phyloP scores from a whole-genome alignment of 169 alveolate species.

The Eimeria sp. region DNA sequence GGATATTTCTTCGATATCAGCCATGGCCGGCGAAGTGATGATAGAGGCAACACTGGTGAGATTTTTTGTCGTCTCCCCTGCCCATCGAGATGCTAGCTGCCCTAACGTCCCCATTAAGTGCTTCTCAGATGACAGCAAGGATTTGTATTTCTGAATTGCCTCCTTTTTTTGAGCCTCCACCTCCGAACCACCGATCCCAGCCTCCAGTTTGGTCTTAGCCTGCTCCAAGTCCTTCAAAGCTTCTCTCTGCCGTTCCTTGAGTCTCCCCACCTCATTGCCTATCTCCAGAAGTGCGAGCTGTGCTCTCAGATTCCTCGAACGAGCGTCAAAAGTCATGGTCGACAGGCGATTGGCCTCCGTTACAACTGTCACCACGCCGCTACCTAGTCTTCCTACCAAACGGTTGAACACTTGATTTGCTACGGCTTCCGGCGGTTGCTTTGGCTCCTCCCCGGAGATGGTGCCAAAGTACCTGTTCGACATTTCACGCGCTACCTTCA shows the following conservation, averaged over 20 bases:
- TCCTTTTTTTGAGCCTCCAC: background rate
- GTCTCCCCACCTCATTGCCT: constrained; percentile 30
- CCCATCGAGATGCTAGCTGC: constrained; percentile 11
- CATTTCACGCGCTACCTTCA: constrained; percentile 9
- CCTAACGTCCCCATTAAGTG: background rate
- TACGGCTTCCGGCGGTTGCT: background rate
- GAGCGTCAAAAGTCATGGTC: background rate
- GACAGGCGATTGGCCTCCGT: constrained; percentile 10
- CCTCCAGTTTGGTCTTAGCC: background rate
- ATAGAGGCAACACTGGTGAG: background rate
- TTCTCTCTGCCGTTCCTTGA: background rate
- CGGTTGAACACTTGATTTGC: background rate
- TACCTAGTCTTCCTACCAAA: constrained; percentile 3
- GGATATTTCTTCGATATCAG: background rate
- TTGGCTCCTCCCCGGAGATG: background rate
- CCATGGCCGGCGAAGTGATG: constrained; percentile 3
- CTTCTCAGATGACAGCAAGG: constrained; percentile 13
- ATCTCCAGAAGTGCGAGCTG: constrained; percentile 11
- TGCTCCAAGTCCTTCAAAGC: background rate
- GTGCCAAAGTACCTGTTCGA: constrained; percentile 7
- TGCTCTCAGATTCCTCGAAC: constrained; percentile 1
- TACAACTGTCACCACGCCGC: background rate
- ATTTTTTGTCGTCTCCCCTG: background rate
- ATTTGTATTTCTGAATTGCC: background rate
- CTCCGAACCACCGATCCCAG: background rate